Conservation (phyloP, 2,329 filamentous ascomycete genomes). For the Phialocephala sp. region DNA sequence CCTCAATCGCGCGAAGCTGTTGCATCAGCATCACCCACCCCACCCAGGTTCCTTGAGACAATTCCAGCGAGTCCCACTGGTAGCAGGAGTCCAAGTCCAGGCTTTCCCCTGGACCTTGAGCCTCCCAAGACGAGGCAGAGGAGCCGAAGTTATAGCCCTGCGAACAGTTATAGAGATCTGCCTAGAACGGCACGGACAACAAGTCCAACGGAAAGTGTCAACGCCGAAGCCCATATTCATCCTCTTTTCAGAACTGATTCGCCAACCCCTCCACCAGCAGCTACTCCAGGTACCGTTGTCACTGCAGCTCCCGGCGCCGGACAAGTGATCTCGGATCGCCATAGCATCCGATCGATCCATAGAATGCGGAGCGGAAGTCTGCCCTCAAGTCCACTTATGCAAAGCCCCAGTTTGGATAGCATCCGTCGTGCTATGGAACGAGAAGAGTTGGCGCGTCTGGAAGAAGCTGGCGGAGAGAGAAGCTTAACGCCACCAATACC, state of each 20-base stretch:
- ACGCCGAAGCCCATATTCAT: slow-evolving; percentile 73
- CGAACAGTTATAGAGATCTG: slow-evolving; percentile 33
- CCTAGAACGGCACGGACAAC: slow-evolving; percentile 22
- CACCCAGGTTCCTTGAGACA: slow-evolving; percentile 65
- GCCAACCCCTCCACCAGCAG: slow-evolving; percentile 67
- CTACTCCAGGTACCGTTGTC: slow-evolving; percentile 73
- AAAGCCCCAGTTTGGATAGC: slow-evolving; percentile 56
- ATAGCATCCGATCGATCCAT: slow-evolving; percentile 56
- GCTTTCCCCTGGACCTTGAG: slow-evolving; percentile 61
- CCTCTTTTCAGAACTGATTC: slow-evolving; percentile 78
- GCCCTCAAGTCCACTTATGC: slow-evolving; percentile 55
- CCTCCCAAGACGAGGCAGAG: slow-evolving; percentile 47
- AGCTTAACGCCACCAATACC: slow-evolving; percentile 66
- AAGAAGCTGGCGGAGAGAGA: slow-evolving; percentile 46
- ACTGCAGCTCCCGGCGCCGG: slow-evolving; percentile 72
- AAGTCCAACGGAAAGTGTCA: slow-evolving; percentile 45
- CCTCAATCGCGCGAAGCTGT: slow-evolving; percentile 64
- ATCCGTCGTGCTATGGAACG: slow-evolving; percentile 36
- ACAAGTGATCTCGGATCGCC: slow-evolving; percentile 62
- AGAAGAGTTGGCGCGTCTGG: slow-evolving; percentile 37
- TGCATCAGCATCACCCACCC: slow-evolving; percentile 46
- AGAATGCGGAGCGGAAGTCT: slow-evolving; percentile 63
- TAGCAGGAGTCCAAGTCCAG: slow-evolving; percentile 70
- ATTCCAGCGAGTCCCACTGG: slow-evolving; percentile 71
- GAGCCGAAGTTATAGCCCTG: slow-evolving; percentile 42